Percentiles rank a stretch among this genome's conserved stretches.
Conservation (phyloP, 1,284 basidiomycete species). For the Apiotrichum veenhuisii region DNA sequence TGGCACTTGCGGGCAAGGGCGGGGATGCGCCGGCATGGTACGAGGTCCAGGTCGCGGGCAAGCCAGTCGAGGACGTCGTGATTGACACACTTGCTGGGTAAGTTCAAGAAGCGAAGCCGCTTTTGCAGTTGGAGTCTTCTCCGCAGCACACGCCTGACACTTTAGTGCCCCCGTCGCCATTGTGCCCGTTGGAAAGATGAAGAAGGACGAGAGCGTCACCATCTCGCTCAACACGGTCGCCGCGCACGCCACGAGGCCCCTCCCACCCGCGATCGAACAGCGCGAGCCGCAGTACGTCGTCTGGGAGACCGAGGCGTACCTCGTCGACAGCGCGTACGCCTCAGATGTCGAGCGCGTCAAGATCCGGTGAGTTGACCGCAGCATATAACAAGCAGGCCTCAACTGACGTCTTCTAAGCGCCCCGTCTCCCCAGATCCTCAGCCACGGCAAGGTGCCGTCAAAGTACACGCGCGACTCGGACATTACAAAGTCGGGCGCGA, state of each 20-base stretch:
- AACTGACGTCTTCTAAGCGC: slow-evolving; percentile 54
- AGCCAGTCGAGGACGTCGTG: slow-evolving; percentile 54
- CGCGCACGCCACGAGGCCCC: slow-evolving; percentile 69
- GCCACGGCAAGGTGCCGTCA: slow-evolving; percentile 57
- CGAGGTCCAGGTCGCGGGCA: slow-evolving; percentile 62
- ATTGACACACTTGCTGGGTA: slow-evolving; percentile 21
- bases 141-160: background rate
- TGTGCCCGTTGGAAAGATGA: slow-evolving; percentile 36
- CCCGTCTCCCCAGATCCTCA: slow-evolving; percentile 63
- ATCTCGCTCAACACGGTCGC: slow-evolving; percentile 71
- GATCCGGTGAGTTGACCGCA: slow-evolving; percentile 59
- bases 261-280: slow-evolving; percentile 71
- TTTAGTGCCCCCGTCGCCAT: slow-evolving; percentile 33
- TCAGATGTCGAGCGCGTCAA: slow-evolving; percentile 81
- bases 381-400: too few relatives aligned
- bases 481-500: slow-evolving; percentile 68
- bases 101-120: slow-evolving; percentile 6
- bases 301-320: slow-evolving; percentile 64
- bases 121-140: background rate
- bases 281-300: slow-evolving; percentile 74
- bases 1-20: slow-evolving; percentile 65
- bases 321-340: slow-evolving; percentile 73
- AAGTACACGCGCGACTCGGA: slow-evolving; percentile 45
- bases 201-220: slow-evolving; percentile 61
- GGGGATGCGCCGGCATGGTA: slow-evolving; percentile 69